Evolutionary conservation across 2,329 filamentous ascomycete genomes (phyloP).

Genomic region (Neofusicoccum cordaticola): DNA sequence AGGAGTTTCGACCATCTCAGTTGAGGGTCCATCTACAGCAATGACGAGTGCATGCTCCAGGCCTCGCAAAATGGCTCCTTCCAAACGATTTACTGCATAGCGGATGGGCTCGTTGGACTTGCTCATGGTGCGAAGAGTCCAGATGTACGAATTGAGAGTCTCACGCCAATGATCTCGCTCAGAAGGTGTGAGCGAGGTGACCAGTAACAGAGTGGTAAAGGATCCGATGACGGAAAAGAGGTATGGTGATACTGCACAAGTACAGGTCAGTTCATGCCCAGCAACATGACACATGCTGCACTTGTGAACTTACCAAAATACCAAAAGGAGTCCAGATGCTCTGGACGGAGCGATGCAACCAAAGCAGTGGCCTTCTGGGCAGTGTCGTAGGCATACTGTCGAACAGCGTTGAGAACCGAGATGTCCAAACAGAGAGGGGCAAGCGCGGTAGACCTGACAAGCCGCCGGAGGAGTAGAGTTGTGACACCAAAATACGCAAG

Average conservation of each 20-base stretch:
- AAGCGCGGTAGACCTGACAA: conserved; percentile 20
- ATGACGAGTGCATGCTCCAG: conserved; percentile 38
- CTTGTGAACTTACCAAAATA: conserved; percentile 13
- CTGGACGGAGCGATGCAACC: conserved; percentile 18
- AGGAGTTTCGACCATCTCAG: conserved; percentile 29
- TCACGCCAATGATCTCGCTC: conserved; percentile 20
- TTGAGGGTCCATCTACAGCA: conserved; percentile 32
- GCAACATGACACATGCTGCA: background rate
- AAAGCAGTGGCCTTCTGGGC: conserved; percentile 18
- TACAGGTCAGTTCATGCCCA: background rate
- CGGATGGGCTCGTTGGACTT: conserved; percentile 38
- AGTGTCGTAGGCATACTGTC: conserved; percentile 13
- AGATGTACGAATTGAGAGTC: conserved; percentile 18
- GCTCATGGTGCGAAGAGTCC: conserved; percentile 32
- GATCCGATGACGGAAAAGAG: conserved; percentile 20
- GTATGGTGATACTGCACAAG: conserved; percentile 10
- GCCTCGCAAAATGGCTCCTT: conserved; percentile 39
- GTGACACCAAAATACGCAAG: conserved; percentile 18
- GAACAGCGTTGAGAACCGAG: conserved; percentile 9
- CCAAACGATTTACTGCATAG: conserved; percentile 39
- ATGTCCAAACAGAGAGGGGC: conserved; percentile 20
- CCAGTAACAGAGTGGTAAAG: conserved; percentile 18
- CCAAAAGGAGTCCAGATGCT: conserved; percentile 21
- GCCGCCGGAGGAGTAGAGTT: conserved; percentile 17
- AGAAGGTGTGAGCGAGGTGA: conserved; percentile 17